A percentile compares a stretch with the other conserved stretches of the same genome.
Evolutionary conservation across 768 basidiomycete species (phyloP).

Genomic region (Holtermanniella nyarrowii): DNA sequence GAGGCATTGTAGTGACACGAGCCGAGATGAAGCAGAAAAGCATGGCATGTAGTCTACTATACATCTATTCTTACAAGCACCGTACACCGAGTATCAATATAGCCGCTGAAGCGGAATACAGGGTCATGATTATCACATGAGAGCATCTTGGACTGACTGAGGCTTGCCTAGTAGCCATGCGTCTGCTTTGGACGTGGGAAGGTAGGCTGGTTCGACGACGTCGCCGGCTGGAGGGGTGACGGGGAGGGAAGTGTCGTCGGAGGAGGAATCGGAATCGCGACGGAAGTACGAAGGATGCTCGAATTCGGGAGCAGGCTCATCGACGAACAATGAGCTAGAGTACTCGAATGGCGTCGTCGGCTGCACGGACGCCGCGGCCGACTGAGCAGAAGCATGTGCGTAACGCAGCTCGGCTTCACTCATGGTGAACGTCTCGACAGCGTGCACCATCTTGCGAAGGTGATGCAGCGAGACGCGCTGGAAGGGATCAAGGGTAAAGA

Average conservation of each 20-base stretch:
- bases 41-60: too few species aligned
- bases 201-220: slow-evolving; percentile 6
- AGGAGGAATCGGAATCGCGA: slow-evolving; percentile 26
- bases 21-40: slow-evolving; percentile 6
- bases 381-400: slow-evolving; percentile 35
- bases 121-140: too few species aligned
- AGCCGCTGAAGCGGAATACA: too few species aligned
- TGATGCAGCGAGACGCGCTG: slow-evolving; percentile 56
- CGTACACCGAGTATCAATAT: too few species aligned
- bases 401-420: slow-evolving; percentile 45
- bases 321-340: not conserved
- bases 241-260: slow-evolving; percentile 24
- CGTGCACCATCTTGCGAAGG: slow-evolving; percentile 51
- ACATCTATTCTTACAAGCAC: too few species aligned
- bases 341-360: slow-evolving; percentile 7
- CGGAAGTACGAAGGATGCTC: not conserved
- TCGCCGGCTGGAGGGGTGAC: slow-evolving; percentile 26
- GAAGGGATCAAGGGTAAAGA: slow-evolving; percentile 59
- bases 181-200: slow-evolving; percentile 3
- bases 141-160: too few species aligned
- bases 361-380: slow-evolving; percentile 29
- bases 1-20: not conserved
- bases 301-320: slow-evolving; percentile 4
- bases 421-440: slow-evolving; percentile 56
- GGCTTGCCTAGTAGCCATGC: too few species aligned